Conservation (phyloP, 331 rosid species). For the Pyrus hybrid region DNA sequence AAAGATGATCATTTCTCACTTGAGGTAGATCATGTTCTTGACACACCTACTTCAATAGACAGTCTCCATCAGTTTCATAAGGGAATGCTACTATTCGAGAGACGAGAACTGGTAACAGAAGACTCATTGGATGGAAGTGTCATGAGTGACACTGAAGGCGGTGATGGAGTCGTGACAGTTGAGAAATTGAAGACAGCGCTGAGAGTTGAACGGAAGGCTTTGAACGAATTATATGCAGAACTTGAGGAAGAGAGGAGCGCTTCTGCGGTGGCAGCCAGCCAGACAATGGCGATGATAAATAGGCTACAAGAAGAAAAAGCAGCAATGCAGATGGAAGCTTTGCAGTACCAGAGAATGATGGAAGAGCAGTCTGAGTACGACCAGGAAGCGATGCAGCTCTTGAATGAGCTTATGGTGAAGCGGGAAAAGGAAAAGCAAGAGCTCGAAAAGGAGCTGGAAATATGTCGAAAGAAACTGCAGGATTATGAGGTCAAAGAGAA, state of each 20-base stretch:
- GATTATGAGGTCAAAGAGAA: conserved; percentile 71
- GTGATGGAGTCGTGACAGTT: conserved; percentile 38
- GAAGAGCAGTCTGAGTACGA: conserved; percentile 97
- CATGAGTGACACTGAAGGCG: conserved; percentile 51
- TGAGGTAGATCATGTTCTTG: conserved; percentile 70
- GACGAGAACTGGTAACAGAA: conserved; percentile 67
- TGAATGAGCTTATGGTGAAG: conserved; percentile 86
- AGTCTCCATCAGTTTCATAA: conserved; percentile 53
- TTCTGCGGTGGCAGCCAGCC: conserved; percentile 85
- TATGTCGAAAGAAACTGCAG: conserved; percentile 58
- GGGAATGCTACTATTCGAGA: conserved; percentile 51
- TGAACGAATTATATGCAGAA: conserved; percentile 62
- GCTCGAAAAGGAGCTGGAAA: conserved; percentile 68
- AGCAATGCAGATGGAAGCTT: conserved; percentile 97
- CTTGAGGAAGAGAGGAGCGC: conserved; percentile 98
- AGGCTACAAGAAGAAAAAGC: conserved; percentile 98
- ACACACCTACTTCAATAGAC: conserved; percentile 71
- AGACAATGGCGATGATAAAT: conserved; percentile 97
- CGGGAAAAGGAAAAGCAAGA: conserved; percentile 91
- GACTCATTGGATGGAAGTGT: conserved; percentile 82
- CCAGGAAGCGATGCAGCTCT: conserved; percentile 85
- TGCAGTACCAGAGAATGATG: conserved; percentile 97
- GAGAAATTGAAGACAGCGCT: conserved; percentile 64
- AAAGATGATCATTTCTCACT: conserved; percentile 20
- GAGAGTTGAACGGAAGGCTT: conserved; percentile 68